phyloP scores from a whole-genome alignment of 1,139 yeast genomes.

The Nakaseomyces sp. region DNA sequence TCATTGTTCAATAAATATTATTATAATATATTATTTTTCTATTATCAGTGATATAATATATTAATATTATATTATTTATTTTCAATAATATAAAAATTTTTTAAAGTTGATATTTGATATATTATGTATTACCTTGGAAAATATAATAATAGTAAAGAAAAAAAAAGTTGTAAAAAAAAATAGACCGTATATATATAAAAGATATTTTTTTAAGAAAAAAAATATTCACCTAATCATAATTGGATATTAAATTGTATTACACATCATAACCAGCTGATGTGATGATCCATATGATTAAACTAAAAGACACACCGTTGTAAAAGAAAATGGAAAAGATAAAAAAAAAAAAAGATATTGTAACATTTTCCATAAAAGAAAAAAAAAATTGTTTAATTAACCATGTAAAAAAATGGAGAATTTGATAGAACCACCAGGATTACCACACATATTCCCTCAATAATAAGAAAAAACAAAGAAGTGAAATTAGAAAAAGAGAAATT shows the following conservation, averaged over 20 bases:
- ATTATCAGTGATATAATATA: no score
- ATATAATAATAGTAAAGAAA: not conserved
- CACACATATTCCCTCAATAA: not conserved
- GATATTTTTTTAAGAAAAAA: not conserved
- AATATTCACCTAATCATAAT: no score
- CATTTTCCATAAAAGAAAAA: no score
- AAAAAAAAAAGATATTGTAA: no score
- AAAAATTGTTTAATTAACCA: no score
- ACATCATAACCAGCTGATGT: conserved; percentile 3
- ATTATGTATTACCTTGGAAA: no score
- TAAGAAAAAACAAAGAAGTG: not conserved
- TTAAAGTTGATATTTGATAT: no score
- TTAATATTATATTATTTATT: no score
- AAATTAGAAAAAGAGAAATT: not conserved
- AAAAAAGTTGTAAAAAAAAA: not conserved
- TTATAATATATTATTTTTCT: no score
- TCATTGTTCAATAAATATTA: no score
- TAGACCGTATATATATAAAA: not conserved
- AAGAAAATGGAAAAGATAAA: not conserved
- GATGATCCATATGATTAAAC: not conserved
- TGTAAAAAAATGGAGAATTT: not conserved
- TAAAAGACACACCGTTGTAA: not conserved
- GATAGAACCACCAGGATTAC: not conserved
- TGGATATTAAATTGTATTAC: not conserved
- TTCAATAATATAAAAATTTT: no score